These are phyloP conservation scores for Phytophthora sojae DNA, from an alignment of 352 stramenopile species.

Conservation along the genomic window DNA sequence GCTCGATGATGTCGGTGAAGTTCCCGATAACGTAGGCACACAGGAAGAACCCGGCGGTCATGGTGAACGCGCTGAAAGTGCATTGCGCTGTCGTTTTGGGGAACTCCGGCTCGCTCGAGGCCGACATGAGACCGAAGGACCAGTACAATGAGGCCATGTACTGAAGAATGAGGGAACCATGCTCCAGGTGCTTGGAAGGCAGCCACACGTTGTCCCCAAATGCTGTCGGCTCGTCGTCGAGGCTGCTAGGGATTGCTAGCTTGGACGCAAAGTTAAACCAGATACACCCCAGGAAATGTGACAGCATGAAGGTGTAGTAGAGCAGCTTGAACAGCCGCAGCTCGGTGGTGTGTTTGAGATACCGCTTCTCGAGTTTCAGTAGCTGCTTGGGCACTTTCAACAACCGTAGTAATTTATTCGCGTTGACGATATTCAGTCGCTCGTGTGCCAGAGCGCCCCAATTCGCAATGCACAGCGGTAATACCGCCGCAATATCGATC, in stretches of 20 bases:
- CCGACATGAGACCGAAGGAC: slow-evolving; percentile 69
- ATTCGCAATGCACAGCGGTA: slow-evolving; percentile 62
- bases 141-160: slow-evolving; percentile 70
- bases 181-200: slow-evolving; percentile 39
- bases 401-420: slow-evolving; percentile 68
- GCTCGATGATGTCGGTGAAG: slow-evolving; percentile 63
- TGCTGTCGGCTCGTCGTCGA: background rate
- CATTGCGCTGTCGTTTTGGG: slow-evolving; percentile 59
- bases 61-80: slow-evolving; percentile 60
- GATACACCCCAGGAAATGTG: slow-evolving; percentile 60
- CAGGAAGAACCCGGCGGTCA: slow-evolving; percentile 72
- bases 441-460: slow-evolving; percentile 29
- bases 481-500: slow-evolving; percentile 50
- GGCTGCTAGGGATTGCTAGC: slow-evolving; percentile 26
- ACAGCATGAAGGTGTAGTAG: slow-evolving; percentile 76
- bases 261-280: slow-evolving; percentile 69
- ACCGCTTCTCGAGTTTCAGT: slow-evolving; percentile 57
- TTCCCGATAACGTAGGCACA: slow-evolving; percentile 79
- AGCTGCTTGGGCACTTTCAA: slow-evolving; percentile 65
- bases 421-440: slow-evolving; percentile 57
- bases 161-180: slow-evolving; percentile 34
- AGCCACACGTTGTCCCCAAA: slow-evolving; percentile 49
- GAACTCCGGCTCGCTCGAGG: slow-evolving; percentile 56
- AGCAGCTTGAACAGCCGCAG: slow-evolving; percentile 72
- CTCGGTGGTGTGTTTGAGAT: slow-evolving; percentile 65